A percentile compares a stretch with the other conserved stretches of the same genome.
Conservation (phyloP, 495 filamentous ascomycete species). For the Aspergillus haitiensis region DNA sequence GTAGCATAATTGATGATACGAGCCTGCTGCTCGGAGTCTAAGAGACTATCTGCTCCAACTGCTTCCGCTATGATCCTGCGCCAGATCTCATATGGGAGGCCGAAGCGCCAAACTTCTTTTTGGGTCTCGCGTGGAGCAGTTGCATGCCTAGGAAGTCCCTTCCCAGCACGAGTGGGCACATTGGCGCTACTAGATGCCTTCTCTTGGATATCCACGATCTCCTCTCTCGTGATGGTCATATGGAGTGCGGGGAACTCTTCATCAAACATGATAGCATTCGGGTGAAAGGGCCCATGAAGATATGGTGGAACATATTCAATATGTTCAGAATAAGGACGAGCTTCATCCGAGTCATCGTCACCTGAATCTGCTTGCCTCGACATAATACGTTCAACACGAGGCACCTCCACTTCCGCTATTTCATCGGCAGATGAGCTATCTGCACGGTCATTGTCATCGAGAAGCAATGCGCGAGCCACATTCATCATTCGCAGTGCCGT, state of each 20-base stretch:
- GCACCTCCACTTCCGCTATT: constrained; percentile 7
- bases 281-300: constrained; percentile 19
- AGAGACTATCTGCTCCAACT: constrained; percentile 32
- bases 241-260: constrained; percentile 22
- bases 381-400: not conserved
- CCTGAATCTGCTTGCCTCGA: not conserved
- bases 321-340: constrained; percentile 8
- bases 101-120: constrained; percentile 24
- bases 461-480: constrained; percentile 32
- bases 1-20: constrained; percentile 31
- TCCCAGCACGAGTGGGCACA: constrained; percentile 3
- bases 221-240: constrained; percentile 7
- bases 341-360: constrained; percentile 1
- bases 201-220: not conserved
- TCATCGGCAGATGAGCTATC: constrained; percentile 8
- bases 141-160: not conserved
- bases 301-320: constrained; percentile 6
- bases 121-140: constrained; percentile 1
- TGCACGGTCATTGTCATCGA: constrained; percentile 26
- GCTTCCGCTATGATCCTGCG: constrained; percentile 36
- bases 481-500: constrained; percentile 36
- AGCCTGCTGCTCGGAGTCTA: constrained; percentile 36
- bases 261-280: constrained; percentile 19
- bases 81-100: constrained; percentile 36
- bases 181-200: not conserved